These are phyloP conservation scores for Hypoxylon sp. DNA, from an alignment of 2,329 filamentous ascomycete species.

Conservation along the genomic window DNA sequence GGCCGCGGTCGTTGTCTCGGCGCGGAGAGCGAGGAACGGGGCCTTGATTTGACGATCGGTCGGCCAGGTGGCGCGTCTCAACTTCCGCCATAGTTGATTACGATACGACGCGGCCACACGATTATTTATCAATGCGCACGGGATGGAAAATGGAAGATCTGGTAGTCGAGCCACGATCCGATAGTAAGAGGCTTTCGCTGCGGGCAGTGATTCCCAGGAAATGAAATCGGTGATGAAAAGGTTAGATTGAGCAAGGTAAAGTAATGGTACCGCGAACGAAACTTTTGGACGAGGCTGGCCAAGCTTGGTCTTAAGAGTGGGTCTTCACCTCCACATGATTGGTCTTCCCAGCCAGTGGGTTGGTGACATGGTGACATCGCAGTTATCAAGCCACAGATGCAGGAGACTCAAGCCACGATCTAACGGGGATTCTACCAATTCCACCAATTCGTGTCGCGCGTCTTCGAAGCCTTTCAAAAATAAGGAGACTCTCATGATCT, in stretches of 20 bases:
- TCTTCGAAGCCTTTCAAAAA: constrained; percentile 18
- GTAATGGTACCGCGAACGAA: constrained; percentile 29
- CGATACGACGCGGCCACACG: constrained; percentile 23
- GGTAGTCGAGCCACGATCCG: not conserved
- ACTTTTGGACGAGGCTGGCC: constrained; percentile 36
- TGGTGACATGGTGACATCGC: not conserved
- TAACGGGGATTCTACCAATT: not conserved
- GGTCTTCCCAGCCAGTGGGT: constrained; percentile 32
- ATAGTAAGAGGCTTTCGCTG: not conserved
- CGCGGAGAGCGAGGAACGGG: constrained; percentile 49
- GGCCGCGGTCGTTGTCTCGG: constrained; percentile 47
- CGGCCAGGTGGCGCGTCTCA: constrained; percentile 53
- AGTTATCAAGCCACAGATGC: not conserved
- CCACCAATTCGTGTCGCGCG: constrained; percentile 35
- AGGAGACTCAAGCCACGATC: constrained; percentile 20
- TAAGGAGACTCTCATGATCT: constrained; percentile 10
- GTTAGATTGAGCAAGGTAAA: constrained; percentile 23
- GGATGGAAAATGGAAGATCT: not conserved
- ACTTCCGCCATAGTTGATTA: constrained; percentile 58
- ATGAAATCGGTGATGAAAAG: constrained; percentile 25
- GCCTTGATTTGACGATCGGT: constrained; percentile 45
- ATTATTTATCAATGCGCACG: constrained; percentile 12
- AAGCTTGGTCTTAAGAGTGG: constrained; percentile 19
- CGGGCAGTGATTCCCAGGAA: not conserved
- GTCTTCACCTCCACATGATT: constrained; percentile 8